phyloP scores from a whole-genome alignment of 345 rosid genomes.

The Zanthoxylum bungeanum region DNA sequence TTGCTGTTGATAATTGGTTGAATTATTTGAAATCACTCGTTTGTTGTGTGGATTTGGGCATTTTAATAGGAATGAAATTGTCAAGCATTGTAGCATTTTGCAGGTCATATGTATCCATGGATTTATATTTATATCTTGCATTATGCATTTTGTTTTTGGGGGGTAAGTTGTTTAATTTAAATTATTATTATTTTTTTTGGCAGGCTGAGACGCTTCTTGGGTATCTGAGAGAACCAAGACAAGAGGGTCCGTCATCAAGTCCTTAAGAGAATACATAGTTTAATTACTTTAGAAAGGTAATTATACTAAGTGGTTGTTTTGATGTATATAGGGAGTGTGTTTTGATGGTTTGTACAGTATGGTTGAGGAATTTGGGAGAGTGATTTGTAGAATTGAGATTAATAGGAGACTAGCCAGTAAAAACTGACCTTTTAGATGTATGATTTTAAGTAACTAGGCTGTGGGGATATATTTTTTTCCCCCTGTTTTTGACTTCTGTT shows the following conservation, averaged over 20 bases:
- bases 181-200: slow-evolving; percentile 16
- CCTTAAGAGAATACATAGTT: slow-evolving; percentile 30
- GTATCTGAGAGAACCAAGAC: slow-evolving; percentile 70
- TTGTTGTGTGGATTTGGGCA: too few species aligned
- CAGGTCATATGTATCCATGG: too few species aligned
- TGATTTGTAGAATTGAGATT: slow-evolving; percentile 17
- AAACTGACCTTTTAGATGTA: slow-evolving; percentile 42
- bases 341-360: slow-evolving; percentile 53
- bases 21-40: too few species aligned
- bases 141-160: background rate
- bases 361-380: slow-evolving; percentile 27
- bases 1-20: too few species aligned
- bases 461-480: slow-evolving; percentile 16
- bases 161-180: background rate
- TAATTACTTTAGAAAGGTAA: slow-evolving; percentile 20
- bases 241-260: slow-evolving; percentile 53
- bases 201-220: slow-evolving; percentile 92
- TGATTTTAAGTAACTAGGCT: slow-evolving; percentile 32
- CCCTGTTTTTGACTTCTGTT: slow-evolving; percentile 1
- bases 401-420: slow-evolving; percentile 20
- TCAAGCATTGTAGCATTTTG: too few species aligned
- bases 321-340: slow-evolving; percentile 49
- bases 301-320: slow-evolving; percentile 15
- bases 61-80: too few species aligned
- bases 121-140: too few species aligned